Conservation (phyloP, 169 alveolate genomes). For the Babesia divergens region DNA sequence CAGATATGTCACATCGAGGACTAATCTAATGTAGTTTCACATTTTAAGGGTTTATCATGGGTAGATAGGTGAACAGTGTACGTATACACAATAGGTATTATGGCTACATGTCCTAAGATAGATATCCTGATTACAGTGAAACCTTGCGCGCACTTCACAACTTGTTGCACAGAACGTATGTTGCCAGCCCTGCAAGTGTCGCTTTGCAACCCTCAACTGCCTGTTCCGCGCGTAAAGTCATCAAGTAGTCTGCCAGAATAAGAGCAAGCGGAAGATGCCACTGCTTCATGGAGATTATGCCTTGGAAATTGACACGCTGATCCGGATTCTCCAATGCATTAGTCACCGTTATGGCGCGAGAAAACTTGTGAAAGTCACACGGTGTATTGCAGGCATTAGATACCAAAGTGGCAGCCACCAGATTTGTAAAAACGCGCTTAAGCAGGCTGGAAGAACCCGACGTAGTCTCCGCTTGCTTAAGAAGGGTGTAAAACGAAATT, state of each 20-base stretch:
- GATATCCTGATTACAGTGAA: neutral
- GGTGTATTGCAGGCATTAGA: neutral
- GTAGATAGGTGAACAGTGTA: neutral
- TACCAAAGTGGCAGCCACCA: neutral
- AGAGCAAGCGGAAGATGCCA: slow-evolving; percentile 33
- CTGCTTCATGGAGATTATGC: slow-evolving; percentile 17
- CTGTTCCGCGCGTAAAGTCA: slow-evolving; percentile 23
- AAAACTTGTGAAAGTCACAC: slow-evolving; percentile 27
- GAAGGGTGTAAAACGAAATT: slow-evolving; percentile 18
- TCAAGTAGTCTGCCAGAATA: slow-evolving; percentile 44
- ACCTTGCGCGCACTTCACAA: neutral
- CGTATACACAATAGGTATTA: neutral
- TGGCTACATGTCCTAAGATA: neutral
- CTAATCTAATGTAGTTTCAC: no score
- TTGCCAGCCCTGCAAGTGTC: slow-evolving; percentile 11
- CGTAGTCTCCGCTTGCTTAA: slow-evolving; percentile 11
- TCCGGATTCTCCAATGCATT: slow-evolving; percentile 22
- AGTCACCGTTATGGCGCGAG: slow-evolving; percentile 29
- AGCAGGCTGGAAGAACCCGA: slow-evolving; percentile 10
- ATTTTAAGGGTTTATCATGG: no score
- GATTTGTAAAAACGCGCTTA: neutral
- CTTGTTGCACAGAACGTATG: slow-evolving; percentile 20
- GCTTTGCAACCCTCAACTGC: slow-evolving; percentile 20
- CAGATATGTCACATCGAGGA: no score
- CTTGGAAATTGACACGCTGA: slow-evolving; percentile 12